Conservation (phyloP, 1,284 basidiomycete genomes). For the Vanrija humicola region DNA sequence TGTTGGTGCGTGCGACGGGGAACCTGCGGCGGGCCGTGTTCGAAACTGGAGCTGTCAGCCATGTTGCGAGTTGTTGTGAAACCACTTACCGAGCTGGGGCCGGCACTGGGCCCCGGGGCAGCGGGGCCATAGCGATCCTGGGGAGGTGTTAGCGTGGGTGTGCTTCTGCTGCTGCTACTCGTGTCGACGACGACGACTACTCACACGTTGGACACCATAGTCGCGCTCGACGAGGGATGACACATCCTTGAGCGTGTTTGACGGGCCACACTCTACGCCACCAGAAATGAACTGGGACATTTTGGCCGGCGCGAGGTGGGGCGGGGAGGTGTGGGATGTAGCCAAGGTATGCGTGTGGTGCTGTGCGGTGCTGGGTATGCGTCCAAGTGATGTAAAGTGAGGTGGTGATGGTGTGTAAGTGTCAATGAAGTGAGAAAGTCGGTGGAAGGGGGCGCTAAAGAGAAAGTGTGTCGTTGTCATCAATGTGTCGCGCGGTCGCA, state of each 20-base stretch:
- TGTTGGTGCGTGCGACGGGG: neutral
- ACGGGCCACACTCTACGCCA: conserved; percentile 38
- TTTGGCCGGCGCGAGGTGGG: neutral
- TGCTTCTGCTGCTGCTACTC: neutral
- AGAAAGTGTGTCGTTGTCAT: too few species aligned
- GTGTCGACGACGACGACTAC: conserved; percentile 4
- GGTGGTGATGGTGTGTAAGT: neutral
- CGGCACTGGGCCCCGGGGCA: conserved; percentile 9
- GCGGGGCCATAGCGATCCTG: neutral
- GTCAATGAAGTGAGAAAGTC: neutral
- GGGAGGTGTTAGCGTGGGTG: neutral
- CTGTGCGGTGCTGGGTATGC: too few species aligned
- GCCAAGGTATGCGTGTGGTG: neutral
- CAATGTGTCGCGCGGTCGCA: too few species aligned
- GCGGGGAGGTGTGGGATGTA: neutral
- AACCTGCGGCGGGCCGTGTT: conserved; percentile 2
- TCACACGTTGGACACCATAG: conserved; percentile 35
- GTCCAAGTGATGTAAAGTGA: neutral
- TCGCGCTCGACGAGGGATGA: conserved; percentile 36
- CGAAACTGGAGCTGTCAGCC: conserved; percentile 8
- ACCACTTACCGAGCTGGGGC: conserved; percentile 11
- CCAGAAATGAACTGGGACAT: conserved; percentile 41
- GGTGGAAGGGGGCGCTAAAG: too few species aligned
- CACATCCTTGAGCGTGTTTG: conserved; percentile 37
- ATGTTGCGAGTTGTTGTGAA: neutral